phyloP scores from a whole-genome alignment of 2,329 filamentous ascomycete species.

The Aciculosporium take region DNA sequence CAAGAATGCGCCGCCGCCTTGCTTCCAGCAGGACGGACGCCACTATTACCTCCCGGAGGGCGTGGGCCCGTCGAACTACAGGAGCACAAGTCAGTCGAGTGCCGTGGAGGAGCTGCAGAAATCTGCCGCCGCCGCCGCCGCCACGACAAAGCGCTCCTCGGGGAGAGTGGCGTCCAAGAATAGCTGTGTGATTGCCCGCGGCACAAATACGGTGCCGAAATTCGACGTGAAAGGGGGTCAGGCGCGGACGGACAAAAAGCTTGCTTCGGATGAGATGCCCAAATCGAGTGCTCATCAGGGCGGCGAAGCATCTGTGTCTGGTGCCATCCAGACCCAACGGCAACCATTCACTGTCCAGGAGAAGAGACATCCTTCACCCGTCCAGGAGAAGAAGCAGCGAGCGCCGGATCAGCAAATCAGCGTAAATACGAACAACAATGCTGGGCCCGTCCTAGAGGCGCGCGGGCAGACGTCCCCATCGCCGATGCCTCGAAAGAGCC shows the following conservation, averaged over 20 bases:
- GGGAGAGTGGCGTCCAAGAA: neutral
- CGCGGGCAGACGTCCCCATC: conserved; percentile 2
- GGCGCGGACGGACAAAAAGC: neutral
- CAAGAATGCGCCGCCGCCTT: conserved; percentile 9
- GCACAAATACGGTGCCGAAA: neutral
- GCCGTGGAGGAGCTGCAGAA: conserved; percentile 14
- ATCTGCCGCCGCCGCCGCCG: conserved; percentile 15
- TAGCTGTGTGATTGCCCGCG: neutral
- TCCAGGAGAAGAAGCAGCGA: neutral
- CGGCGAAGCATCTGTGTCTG: neutral
- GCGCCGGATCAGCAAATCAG: neutral
- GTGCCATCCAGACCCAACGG: neutral
- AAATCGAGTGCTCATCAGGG: neutral
- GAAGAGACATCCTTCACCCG: too few relatives aligned
- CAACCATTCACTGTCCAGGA: neutral
- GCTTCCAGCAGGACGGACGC: conserved; percentile 9
- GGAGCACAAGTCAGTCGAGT: neutral
- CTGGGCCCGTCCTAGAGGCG: neutral
- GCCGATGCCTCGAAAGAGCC: conserved; percentile 2
- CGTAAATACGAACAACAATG: conserved; percentile 1
- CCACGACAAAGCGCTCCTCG: neutral
- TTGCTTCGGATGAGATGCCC: neutral
- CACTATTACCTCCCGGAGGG: conserved; percentile 14
- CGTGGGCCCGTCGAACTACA: neutral
- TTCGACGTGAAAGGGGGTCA: neutral